Evolutionary conservation across 2,329 filamentous ascomycete genomes (phyloP).

Genomic region (Fusarium buxicola): DNA sequence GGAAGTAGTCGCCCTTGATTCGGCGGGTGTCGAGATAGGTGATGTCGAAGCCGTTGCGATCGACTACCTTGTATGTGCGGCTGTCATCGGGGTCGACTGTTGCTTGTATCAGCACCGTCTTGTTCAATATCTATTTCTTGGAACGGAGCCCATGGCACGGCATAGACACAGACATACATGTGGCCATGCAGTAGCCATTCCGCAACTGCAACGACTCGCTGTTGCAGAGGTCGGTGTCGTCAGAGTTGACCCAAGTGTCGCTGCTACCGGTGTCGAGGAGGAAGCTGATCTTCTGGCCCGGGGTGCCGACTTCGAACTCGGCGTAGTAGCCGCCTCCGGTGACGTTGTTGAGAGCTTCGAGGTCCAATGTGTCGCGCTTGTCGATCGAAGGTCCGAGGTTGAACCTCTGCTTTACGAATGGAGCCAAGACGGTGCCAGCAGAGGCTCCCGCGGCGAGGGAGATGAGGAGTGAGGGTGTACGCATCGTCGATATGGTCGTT

Average conservation of each 20-base stretch:
- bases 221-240: constrained; percentile 69
- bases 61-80: constrained; percentile 60
- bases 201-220: constrained; percentile 49
- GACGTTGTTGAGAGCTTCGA: constrained; percentile 63
- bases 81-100: constrained; percentile 58
- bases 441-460: constrained; percentile 38
- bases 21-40: constrained; percentile 69
- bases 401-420: constrained; percentile 31
- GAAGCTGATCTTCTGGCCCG: constrained; percentile 64
- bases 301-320: constrained; percentile 69
- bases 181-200: constrained; percentile 48
- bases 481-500: constrained; percentile 21
- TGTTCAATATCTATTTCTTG: not conserved
- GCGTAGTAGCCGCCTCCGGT: constrained; percentile 68
- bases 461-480: constrained; percentile 29
- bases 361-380: constrained; percentile 45
- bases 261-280: constrained; percentile 73
- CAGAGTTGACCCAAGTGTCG: constrained; percentile 71
- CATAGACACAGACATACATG: constrained; percentile 54
- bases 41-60: constrained; percentile 64
- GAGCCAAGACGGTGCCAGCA: constrained; percentile 43
- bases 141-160: too few species aligned
- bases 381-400: constrained; percentile 28
- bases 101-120: constrained; percentile 7
- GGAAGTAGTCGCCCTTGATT: constrained; percentile 67